Percentiles rank a stretch among this genome's conserved stretches.
Conservation (phyloP, 805 yeast species). For the Millerago galiae region DNA sequence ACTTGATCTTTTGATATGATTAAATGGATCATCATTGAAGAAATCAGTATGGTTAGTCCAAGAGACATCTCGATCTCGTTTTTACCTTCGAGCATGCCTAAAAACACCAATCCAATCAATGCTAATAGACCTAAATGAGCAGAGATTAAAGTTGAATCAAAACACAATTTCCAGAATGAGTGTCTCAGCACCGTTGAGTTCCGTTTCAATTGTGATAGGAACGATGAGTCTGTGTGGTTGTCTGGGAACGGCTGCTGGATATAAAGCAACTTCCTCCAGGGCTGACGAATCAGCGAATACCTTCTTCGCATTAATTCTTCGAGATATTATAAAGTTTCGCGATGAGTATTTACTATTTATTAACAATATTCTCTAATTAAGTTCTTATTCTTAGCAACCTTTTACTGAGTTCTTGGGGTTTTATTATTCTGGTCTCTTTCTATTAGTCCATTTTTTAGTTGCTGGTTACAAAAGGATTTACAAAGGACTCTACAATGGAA, state of each 20-base stretch:
- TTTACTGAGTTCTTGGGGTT: no score
- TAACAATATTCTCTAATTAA: no score
- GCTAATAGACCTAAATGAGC: constrained; percentile 60
- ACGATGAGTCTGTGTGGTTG: constrained; percentile 78
- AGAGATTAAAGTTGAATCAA: constrained; percentile 64
- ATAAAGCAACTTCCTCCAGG: constrained; percentile 86
- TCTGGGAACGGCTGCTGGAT: constrained; percentile 83
- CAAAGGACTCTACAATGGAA: no score
- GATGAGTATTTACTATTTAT: no score
- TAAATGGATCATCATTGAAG: constrained; percentile 7
- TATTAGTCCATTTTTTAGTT: no score
- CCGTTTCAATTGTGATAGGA: constrained; percentile 71
- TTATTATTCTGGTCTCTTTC: no score
- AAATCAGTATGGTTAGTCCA: constrained; percentile 4
- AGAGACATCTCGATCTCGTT: constrained; percentile 48
- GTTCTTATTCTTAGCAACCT: no score
- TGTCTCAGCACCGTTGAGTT: constrained; percentile 70
- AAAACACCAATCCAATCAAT: constrained; percentile 62
- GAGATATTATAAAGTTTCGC: neutral
- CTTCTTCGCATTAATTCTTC: neutral
- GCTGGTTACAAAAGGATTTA: no score
- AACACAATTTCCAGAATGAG: constrained; percentile 54
- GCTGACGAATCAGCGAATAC: constrained; percentile 18
- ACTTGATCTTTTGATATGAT: neutral
- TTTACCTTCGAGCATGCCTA: constrained; percentile 43